phyloP scores from a whole-genome alignment of 768 basidiomycete species.

The Suillus americanus region DNA sequence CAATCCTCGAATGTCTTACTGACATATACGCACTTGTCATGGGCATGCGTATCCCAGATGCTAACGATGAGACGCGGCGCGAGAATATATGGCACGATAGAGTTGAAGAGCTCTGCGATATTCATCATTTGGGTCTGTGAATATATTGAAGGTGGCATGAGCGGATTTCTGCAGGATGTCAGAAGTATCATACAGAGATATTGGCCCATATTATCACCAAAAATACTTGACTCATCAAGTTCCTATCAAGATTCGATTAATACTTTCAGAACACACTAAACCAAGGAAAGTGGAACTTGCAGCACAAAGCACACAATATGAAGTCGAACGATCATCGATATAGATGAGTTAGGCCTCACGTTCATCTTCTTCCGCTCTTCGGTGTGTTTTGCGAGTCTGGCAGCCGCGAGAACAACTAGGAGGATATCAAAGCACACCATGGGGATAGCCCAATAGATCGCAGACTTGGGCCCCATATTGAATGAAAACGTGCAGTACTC shows the following conservation, averaged over 20 bases:
- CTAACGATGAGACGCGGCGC: background rate
- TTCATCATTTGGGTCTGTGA: background rate
- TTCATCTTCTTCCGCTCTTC: background rate
- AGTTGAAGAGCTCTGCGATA: conserved; percentile 1
- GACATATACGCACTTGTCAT: background rate
- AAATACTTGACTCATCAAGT: background rate
- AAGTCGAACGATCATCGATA: background rate
- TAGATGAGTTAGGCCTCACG: background rate
- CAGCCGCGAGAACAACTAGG: background rate
- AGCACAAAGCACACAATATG: background rate
- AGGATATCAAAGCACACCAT: background rate
- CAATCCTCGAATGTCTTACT: background rate
- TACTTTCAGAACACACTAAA: background rate
- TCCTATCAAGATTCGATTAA: background rate
- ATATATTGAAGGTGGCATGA: background rate
- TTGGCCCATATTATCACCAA: background rate
- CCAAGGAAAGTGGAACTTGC: background rate
- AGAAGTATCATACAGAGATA: background rate
- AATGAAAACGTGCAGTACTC: background rate
- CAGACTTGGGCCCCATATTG: too few relatives aligned
- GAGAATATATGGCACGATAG: background rate
- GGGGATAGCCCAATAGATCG: background rate
- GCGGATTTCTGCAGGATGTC: background rate
- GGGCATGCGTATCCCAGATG: conserved; percentile 1
- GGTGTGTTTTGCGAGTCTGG: background rate